phyloP scores from a whole-genome alignment of 2,329 filamentous ascomycete genomes.

The Cladosporium sp. region DNA sequence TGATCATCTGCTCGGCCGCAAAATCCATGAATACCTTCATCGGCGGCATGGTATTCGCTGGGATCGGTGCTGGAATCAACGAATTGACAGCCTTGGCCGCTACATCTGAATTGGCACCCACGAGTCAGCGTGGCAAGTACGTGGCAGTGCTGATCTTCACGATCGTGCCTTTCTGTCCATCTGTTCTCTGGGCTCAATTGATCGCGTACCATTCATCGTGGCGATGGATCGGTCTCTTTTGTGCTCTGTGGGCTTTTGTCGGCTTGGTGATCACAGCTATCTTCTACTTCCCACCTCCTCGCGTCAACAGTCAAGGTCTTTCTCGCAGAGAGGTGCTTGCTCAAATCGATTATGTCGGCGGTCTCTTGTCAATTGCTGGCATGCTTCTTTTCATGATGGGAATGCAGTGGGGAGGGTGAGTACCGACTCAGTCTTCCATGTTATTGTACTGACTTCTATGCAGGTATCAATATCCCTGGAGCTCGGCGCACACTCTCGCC shows the following conservation, averaged over 20 bases:
- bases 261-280: slow-evolving; percentile 48
- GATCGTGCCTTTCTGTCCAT: slow-evolving; percentile 59
- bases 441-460: not conserved
- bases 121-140: slow-evolving; percentile 59
- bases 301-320: slow-evolving; percentile 32
- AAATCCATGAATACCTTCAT: slow-evolving; percentile 59
- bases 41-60: slow-evolving; percentile 57
- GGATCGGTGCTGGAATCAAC: slow-evolving; percentile 62
- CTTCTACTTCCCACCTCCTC: slow-evolving; percentile 52
- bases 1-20: slow-evolving; percentile 56
- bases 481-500: slow-evolving; percentile 28
- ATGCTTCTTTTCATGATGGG: slow-evolving; percentile 50
- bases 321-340: slow-evolving; percentile 39
- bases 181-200: slow-evolving; percentile 59
- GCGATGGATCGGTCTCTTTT: slow-evolving; percentile 53
- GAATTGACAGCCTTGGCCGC: slow-evolving; percentile 65
- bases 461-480: slow-evolving; percentile 29
- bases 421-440: not conserved
- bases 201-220: slow-evolving; percentile 47
- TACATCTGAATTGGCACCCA: slow-evolving; percentile 64
- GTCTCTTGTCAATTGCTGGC: slow-evolving; percentile 47
- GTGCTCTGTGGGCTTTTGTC: slow-evolving; percentile 46
- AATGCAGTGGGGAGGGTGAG: slow-evolving; percentile 21
- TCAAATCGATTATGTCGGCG: slow-evolving; percentile 50
- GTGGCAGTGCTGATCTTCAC: slow-evolving; percentile 57